These are phyloP conservation scores for Nematodospora valgi DNA, from an alignment of 805 yeast species.

Conservation along the genomic window DNA sequence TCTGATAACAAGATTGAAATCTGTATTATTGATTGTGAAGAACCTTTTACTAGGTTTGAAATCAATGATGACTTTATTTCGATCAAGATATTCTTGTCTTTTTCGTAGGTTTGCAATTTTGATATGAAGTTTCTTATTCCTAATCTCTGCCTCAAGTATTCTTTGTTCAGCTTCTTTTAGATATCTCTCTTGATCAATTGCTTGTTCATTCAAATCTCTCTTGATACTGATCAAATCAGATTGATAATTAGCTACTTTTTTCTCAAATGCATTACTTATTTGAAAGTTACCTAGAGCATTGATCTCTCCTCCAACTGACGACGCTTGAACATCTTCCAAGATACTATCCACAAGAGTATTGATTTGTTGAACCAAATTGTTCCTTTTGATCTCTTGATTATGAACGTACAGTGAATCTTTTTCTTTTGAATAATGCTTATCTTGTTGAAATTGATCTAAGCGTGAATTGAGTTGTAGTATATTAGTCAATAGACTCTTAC, in stretches of 20 bases:
- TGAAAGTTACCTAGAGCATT: conserved; percentile 12
- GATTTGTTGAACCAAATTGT: conserved; percentile 25
- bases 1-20: no score
- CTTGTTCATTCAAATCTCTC: conserved; percentile 24
- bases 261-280: conserved; percentile 15
- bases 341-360: conserved; percentile 29
- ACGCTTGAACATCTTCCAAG: conserved; percentile 3
- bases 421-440: conserved; percentile 5
- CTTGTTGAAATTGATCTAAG: conserved; percentile 7
- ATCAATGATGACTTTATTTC: background rate
- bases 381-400: conserved; percentile 18
- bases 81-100: no score
- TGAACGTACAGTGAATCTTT: conserved; percentile 9
- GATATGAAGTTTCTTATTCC: no score
- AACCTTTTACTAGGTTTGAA: background rate
- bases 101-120: no score
- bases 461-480: no score
- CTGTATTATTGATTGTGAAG: no score
- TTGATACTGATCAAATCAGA: conserved; percentile 16
- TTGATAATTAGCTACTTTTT: conserved; percentile 21
- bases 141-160: background rate
- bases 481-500: no score
- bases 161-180: conserved; percentile 4
- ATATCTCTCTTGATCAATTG: conserved; percentile 12
- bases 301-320: conserved; percentile 18